phyloP scores from a whole-genome alignment of 805 yeast genomes.

The Torulaspora microellipsoides region DNA sequence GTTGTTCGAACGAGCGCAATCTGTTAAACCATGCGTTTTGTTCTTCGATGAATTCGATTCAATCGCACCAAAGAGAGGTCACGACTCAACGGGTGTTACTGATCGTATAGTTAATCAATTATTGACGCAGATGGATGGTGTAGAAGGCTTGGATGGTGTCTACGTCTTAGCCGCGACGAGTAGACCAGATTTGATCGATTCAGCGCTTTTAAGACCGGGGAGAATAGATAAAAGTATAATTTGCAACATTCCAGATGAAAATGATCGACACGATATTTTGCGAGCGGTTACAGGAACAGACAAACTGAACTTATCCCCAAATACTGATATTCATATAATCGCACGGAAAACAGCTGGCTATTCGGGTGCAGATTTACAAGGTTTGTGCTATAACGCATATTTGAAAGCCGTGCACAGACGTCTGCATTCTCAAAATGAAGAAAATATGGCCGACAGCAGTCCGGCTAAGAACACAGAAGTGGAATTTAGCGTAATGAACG shows the following conservation, averaged over 20 bases:
- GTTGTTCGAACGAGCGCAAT: constrained; percentile 86
- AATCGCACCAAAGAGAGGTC: constrained; percentile 96
- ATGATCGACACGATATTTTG: constrained; percentile 72
- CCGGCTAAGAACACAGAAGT: background rate
- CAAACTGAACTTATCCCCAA: constrained; percentile 47
- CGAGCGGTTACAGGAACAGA: constrained; percentile 12
- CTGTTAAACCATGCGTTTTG: constrained; percentile 88
- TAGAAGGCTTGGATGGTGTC: constrained; percentile 95
- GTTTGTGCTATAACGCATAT: constrained; percentile 86
- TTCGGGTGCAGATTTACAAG: constrained; percentile 95
- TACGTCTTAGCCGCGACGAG: constrained; percentile 95
- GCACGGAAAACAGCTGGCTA: constrained; percentile 67
- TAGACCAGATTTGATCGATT: constrained; percentile 92
- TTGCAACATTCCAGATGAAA: constrained; percentile 76
- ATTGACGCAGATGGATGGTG: constrained; percentile 98
- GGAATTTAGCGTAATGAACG: constrained; percentile 4
- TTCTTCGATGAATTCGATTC: constrained; percentile 97
- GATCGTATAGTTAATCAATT: constrained; percentile 96
- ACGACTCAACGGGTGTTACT: constrained; percentile 95
- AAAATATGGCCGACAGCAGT: background rate
- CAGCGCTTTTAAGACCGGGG: constrained; percentile 93
- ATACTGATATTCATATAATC: constrained; percentile 48
- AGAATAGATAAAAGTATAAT: constrained; percentile 88
- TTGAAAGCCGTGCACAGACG: constrained; percentile 75
- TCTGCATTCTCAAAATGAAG: constrained; percentile 39